These are phyloP conservation scores for Lachnellula subtilissima DNA, from an alignment of 2,329 filamentous ascomycete genomes.

Conservation along the genomic window DNA sequence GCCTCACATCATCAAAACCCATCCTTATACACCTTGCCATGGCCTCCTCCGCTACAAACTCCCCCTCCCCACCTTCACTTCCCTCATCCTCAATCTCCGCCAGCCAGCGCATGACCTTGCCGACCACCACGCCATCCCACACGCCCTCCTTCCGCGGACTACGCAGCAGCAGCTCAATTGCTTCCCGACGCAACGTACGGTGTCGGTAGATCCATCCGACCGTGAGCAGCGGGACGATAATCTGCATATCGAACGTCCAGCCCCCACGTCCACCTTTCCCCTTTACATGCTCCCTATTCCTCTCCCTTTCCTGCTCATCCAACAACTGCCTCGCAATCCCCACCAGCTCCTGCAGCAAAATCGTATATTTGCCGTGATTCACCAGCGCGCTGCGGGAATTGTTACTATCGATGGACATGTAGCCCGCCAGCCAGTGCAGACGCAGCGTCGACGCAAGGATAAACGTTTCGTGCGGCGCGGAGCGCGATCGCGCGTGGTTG, in stretches of 20 bases:
- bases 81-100: conserved; percentile 18
- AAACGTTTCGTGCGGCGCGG: conserved; percentile 11
- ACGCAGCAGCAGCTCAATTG: conserved; percentile 17
- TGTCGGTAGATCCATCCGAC: conserved; percentile 23
- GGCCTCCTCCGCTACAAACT: conserved; percentile 18
- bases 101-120: conserved; percentile 21
- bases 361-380: conserved; percentile 9
- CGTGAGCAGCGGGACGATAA: conserved; percentile 21
- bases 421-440: conserved; percentile 21
- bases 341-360: conserved; percentile 15
- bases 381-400: conserved; percentile 10
- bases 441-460: conserved; percentile 14
- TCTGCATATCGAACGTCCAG: conserved; percentile 19
- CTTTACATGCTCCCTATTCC: neutral
- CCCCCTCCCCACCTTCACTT: conserved; percentile 5
- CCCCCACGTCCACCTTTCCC: neutral
- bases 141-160: conserved; percentile 18
- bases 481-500: conserved; percentile 10
- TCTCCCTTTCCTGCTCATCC: neutral
- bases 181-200: conserved; percentile 14
- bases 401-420: conserved; percentile 17
- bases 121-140: conserved; percentile 21
- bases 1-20: conserved; percentile 14
- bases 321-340: conserved; percentile 13
- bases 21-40: conserved; percentile 17